Conservation (phyloP, 148 eudicot species). For the Heliamphora exappendiculata region DNA sequence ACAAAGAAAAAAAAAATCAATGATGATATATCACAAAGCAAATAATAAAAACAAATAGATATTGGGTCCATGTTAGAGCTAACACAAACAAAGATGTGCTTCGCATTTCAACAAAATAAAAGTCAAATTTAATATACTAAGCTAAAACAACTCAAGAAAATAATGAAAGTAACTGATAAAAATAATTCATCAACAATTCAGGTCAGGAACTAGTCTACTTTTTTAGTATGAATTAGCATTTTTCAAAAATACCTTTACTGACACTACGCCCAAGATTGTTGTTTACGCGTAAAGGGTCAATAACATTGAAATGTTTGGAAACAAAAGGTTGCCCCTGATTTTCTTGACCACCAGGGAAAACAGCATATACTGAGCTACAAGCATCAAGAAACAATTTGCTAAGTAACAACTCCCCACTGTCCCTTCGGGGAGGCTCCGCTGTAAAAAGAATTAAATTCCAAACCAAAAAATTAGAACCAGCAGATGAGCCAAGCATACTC, state of each 20-base stretch:
- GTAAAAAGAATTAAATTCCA: conserved; percentile 23
- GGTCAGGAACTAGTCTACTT: not conserved
- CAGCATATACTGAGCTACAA: conserved; percentile 75
- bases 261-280: conserved; percentile 97
- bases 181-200: not conserved
- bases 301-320: conserved; percentile 82
- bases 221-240: not conserved
- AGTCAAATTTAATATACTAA: not conserved
- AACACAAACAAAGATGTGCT: not conserved
- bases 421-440: conserved; percentile 89
- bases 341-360: conserved; percentile 65
- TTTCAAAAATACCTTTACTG: conserved; percentile 58
- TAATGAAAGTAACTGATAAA: not conserved
- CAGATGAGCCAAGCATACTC: not conserved
- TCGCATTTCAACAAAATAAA: not conserved
- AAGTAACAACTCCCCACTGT: conserved; percentile 59
- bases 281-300: conserved; percentile 83
- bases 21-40: too few species aligned
- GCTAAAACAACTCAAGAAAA: not conserved
- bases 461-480: conserved; percentile 7
- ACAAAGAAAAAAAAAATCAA: too few species aligned
- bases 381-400: conserved; percentile 69
- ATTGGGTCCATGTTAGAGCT: not conserved
- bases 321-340: conserved; percentile 69
- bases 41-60: too few species aligned